Evolutionary conservation across 805 yeast genomes (phyloP), one percentile per base, ranked within the genome.

Genomic region (Clavispora asparagi): DNA sequence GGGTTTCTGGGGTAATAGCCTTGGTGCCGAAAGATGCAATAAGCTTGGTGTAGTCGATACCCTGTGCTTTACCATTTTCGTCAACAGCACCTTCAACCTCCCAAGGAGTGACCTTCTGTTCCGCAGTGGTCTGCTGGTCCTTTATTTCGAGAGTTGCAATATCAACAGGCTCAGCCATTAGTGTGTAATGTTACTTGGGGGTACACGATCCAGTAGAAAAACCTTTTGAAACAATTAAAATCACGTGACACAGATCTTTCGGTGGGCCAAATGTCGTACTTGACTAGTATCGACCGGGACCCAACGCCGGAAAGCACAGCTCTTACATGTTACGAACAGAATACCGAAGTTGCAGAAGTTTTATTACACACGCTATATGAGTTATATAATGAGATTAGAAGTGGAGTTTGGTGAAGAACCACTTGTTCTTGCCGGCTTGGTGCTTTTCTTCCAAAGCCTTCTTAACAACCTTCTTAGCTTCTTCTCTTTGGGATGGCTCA

Each of bases 401-500:
- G 79, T 85, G 83, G 74, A 88, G 85, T 82, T 94, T 94, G 77
- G 96, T 84, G 91, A 94, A 94, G 84, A 94, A 94, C 99, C 99
- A 94, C 81, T 90, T 91, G 91, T 92, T 92, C 87, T 94, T 90
- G 76, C 99, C 99, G 72, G 97, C 89, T 77, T 87, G 95, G 83
- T 92, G 96, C 84, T 90, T 89, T 81, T 92, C 96, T 82, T 94
- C 99, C 71, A 94, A 92, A 73, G 96, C 96, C 84, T 91, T 87
- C 88, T 89, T 94, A 76, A 94, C 89, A 72, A 85, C 91, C 83
- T 94, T 92, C 87, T 91, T 94, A 71, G 98, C 98, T 75, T 92
- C 97, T 78, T 85, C 95, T 76, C 95, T 87, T 79, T 91, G 97
- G 60, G 97, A 81, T 77, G 98, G 97, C 83, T 94, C 97, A 71